A percentile compares a stretch with the other conserved stretches of the same genome.
phyloP scores from a whole-genome alignment of 768 basidiomycete genomes.

The Nidularia pulvinata region DNA sequence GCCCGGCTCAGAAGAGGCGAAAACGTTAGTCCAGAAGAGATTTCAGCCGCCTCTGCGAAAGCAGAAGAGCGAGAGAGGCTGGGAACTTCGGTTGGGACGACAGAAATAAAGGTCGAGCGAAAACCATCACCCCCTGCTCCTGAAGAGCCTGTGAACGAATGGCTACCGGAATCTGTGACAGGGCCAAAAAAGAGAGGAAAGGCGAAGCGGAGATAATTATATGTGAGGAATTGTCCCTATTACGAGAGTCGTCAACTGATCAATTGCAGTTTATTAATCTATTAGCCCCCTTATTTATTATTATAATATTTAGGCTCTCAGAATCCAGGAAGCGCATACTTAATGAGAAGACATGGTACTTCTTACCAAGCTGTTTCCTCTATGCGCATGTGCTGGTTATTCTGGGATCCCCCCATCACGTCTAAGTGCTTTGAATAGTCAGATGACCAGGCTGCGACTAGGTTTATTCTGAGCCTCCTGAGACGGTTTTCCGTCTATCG shows the following conservation, averaged over 20 bases:
- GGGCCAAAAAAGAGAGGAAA: conserved; percentile 41
- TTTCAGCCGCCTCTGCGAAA: conserved; percentile 40
- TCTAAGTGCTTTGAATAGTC: too few species aligned
- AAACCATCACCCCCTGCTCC: conserved; percentile 2
- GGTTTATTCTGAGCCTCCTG: too few species aligned
- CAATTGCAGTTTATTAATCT: too few species aligned
- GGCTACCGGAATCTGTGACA: conserved; percentile 48
- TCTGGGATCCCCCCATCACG: too few species aligned
- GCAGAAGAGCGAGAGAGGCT: conserved; percentile 31
- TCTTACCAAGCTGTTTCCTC: too few species aligned
- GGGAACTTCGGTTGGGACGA: conserved; percentile 10
- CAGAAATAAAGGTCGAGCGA: conserved; percentile 18
- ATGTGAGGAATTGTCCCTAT: neutral
- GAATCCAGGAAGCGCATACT: too few species aligned
- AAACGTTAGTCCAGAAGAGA: conserved; percentile 51
- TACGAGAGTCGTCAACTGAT: neutral
- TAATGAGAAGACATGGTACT: too few species aligned
- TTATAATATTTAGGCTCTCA: too few species aligned
- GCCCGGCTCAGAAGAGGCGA: conserved; percentile 51
- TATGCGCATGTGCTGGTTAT: too few species aligned
- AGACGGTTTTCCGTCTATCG: too few species aligned
- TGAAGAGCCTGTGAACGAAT: conserved; percentile 39
- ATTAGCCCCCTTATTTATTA: neutral
- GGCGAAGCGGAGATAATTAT: conserved; percentile 24
- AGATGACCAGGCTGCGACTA: too few species aligned